Percentiles rank a stretch among this genome's conserved stretches.
Conservation (phyloP, 1,284 basidiomycete genomes). For the Papiliotrema nemorosa region DNA sequence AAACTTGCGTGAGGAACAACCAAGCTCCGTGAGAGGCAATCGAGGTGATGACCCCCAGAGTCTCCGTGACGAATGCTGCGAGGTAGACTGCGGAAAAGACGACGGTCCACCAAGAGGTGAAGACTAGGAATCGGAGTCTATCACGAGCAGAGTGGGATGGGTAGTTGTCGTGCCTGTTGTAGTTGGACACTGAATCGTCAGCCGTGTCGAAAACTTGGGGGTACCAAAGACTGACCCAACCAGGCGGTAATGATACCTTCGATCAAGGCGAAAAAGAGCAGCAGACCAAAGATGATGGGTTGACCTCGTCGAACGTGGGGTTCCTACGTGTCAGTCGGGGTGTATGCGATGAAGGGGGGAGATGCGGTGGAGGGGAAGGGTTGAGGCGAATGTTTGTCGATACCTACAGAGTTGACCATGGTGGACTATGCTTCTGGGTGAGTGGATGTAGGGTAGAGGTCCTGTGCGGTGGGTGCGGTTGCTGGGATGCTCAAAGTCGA, state of each 20-base stretch:
- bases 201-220: no score
- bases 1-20: constrained; percentile 43
- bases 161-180: constrained; percentile 36
- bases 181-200: constrained; percentile 21
- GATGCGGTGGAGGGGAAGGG: neutral
- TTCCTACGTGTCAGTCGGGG: constrained; percentile 13
- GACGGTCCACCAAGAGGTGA: constrained; percentile 50
- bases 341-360: neutral
- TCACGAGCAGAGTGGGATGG: constrained; percentile 38
- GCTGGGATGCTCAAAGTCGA: no score
- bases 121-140: constrained; percentile 46
- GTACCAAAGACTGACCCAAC: constrained; percentile 21
- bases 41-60: constrained; percentile 31
- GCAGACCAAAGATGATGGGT: constrained; percentile 41
- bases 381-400: neutral
- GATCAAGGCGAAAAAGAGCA: constrained; percentile 43
- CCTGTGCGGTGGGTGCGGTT: neutral
- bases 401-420: constrained; percentile 29
- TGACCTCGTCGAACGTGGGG: constrained; percentile 38
- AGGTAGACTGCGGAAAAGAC: constrained; percentile 42
- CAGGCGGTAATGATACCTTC: constrained; percentile 44
- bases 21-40: constrained; percentile 46
- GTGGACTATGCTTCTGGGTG: neutral
- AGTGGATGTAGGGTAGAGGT: neutral
- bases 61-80: constrained; percentile 38